Evolutionary conservation across 352 stramenopile species (phyloP), one percentile per base, ranked within the genome.

Genomic region (Pythium pectinolyticum): DNA sequence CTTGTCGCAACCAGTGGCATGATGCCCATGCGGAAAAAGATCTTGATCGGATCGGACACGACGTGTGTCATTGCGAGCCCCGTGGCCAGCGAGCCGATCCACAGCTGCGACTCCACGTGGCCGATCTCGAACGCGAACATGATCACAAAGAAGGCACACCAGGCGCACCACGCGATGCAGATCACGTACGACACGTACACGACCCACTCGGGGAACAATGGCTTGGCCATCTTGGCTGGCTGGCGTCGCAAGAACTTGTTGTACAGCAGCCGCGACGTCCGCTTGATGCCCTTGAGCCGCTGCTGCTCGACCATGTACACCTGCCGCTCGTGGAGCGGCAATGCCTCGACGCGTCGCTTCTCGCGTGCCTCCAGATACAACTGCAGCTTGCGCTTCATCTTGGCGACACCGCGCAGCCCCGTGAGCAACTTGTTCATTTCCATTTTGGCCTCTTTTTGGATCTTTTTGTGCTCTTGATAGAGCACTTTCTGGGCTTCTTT

Each of bases 201-300:
- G 14, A 92, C 80, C 80, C 80, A 92, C 61, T 80, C 77, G 2
- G 83, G 83, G 63, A 92, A 90, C 10, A 92, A 45, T 8, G 83
- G 83, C 49, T 79, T 79, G 1, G 73, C 45, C 27, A 84, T 35
- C 8, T 75, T 73, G 19, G 77, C 74, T 10, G 83, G 76, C 39
- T 86, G 77, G 0, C 79, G 73, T 1, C 80, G 67, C 28, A 92
- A 50, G 54, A 90, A 88, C 25, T 75, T 69, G 48, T 89, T 92
- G 72, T 92, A 92, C 28, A 92, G 70, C 51, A 90, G n/a, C 20
- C 76, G 71, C 14, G 83, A 88, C 27, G 72, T 83, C n/a, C 77
- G 63, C 41, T 74, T 80, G 52, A 92, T 78, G 51, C 86, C 83
- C 46, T 73, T 69, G 10, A 92, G 74, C 20, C 87, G 75, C 57